These are phyloP conservation scores for Aureococcus anophagefferens DNA, from an alignment of 108 stramenopile genomes.

Conservation along the genomic window DNA sequence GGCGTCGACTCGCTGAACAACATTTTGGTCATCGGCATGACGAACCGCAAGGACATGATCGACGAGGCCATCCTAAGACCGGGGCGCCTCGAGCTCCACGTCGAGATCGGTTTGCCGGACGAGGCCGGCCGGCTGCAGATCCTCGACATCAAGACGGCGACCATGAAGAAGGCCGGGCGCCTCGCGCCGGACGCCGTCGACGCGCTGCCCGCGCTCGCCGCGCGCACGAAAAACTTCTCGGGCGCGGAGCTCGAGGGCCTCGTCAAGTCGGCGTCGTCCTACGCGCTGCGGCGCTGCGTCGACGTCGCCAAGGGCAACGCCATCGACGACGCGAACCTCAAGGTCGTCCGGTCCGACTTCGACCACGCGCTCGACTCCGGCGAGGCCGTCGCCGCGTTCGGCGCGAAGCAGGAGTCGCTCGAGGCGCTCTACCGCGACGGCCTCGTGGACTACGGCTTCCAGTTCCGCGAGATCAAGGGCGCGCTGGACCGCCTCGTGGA, in stretches of 20 bases:
- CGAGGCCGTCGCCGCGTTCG: neutral
- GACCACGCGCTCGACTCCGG: slow-evolving; percentile 57
- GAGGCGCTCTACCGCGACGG: slow-evolving; percentile 83
- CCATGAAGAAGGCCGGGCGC: slow-evolving; percentile 74
- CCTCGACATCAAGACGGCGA: slow-evolving; percentile 84
- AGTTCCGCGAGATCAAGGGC: slow-evolving; percentile 66
- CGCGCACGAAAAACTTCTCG: slow-evolving; percentile 89
- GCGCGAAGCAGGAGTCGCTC: slow-evolving; percentile 32
- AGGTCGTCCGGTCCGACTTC: slow-evolving; percentile 74
- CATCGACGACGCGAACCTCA: slow-evolving; percentile 68
- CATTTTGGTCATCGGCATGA: slow-evolving; percentile 98
- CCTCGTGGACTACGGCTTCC: slow-evolving; percentile 81
- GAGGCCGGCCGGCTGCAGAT: slow-evolving; percentile 85
- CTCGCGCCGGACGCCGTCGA: slow-evolving; percentile 70
- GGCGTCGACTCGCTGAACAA: slow-evolving; percentile 98
- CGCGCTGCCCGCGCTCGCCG: slow-evolving; percentile 60
- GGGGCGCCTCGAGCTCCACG: slow-evolving; percentile 90
- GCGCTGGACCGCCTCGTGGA: slow-evolving; percentile 76
- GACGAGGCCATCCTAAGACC: slow-evolving; percentile 96
- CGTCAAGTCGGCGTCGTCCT: slow-evolving; percentile 90
- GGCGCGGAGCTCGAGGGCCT: slow-evolving; percentile 97
- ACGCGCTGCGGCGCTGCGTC: slow-evolving; percentile 74
- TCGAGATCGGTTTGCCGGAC: slow-evolving; percentile 96
- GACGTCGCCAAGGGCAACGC: slow-evolving; percentile 82
- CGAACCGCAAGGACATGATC: slow-evolving; percentile 99